Evolutionary conservation across 2,329 filamentous ascomycete genomes (phyloP), one percentile per base, ranked within the genome.

Genomic region (Aspergillus sp.): DNA sequence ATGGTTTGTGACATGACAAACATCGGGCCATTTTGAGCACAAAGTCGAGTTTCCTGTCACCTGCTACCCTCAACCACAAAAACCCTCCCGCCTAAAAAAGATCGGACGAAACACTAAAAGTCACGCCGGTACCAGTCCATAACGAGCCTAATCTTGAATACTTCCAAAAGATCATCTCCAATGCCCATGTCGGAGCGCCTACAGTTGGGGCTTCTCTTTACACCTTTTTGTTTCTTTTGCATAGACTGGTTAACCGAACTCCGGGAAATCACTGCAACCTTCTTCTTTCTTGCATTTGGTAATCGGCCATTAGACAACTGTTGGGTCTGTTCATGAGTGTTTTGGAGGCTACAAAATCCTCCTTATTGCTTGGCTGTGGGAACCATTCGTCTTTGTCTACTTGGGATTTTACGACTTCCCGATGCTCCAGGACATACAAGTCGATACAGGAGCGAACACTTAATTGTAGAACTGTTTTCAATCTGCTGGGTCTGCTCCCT

Each of bases 161-260:
- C 39, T 58, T 49, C 53, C 55, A 54, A 57, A 63, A 61, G 55
- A 65, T 22, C 53, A 65, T 56, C 64, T 45, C 47, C 22, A 56
- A 55, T 42, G 54, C 57, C 53, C 49, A 52, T 39, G 56, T 49
- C 56, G 55, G 56, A 47, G 52, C 55, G 36, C 46, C 50, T 52
- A 20, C 45, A 47, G 18, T 62, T 58, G 59, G 60, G 54, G 53
- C 57, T 36, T 29, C 45, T 65, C 61, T 66, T 42, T 36, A 29
- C 32, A 36, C 10, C 36, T 7, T n/a, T n/a, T n/a, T 16, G 14
- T 42, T 42, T n/a, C 36, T n/a, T 42, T n/a, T 63, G 64, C 65
- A 67, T 67, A 65, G 63, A 69, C 61, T 58, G 61, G 62, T 59
- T 62, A 52, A 65, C 58, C 60, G 59, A 60, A 59, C 49, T 61